These are phyloP conservation scores for Mortierella sp. DNA, from an alignment of 371 early-diverging fungal species.

Conservation along the genomic window DNA sequence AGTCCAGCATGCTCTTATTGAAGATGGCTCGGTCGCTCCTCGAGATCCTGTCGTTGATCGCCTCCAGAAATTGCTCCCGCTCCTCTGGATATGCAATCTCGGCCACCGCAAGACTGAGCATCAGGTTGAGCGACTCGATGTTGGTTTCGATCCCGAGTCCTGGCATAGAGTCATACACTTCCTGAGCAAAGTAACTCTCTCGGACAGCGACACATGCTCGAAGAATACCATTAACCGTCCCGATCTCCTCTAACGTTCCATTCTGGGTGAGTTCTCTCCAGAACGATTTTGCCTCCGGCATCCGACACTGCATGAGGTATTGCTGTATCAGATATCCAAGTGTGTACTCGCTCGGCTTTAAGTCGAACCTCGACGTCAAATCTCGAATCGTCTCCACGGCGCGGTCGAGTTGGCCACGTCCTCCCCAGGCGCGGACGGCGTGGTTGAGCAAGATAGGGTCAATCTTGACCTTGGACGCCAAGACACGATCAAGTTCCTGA, in stretches of 20 bases:
- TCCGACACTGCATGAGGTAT: constrained; percentile 14
- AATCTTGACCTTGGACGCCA: background rate
- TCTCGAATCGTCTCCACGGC: constrained; percentile 29
- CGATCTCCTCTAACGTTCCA: constrained; percentile 17
- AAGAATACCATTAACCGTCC: constrained; percentile 46
- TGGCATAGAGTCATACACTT: constrained; percentile 37
- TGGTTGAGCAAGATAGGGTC: constrained; percentile 53
- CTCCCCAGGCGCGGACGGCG: constrained; percentile 51
- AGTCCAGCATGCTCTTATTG: constrained; percentile 29
- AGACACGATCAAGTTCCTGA: constrained; percentile 23
- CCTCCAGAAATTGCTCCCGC: constrained; percentile 20
- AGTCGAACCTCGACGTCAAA: background rate
- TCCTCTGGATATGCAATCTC: constrained; percentile 31
- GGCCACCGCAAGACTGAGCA: constrained; percentile 43
- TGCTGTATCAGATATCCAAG: constrained; percentile 47
- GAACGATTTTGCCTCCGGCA: constrained; percentile 2
- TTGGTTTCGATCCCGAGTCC: constrained; percentile 27
- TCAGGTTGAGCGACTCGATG: constrained; percentile 40
- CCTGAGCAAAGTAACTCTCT: constrained; percentile 39
- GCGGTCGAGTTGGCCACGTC: constrained; percentile 34
- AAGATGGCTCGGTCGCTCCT: constrained; percentile 24
- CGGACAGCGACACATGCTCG: constrained; percentile 30
- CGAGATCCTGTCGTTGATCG: constrained; percentile 22
- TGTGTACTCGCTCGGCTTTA: constrained; percentile 45
- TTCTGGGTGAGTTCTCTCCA: constrained; percentile 25